phyloP scores from a whole-genome alignment of 192 early-diverging fungal species.

The Geranomyces michiganensis region DNA sequence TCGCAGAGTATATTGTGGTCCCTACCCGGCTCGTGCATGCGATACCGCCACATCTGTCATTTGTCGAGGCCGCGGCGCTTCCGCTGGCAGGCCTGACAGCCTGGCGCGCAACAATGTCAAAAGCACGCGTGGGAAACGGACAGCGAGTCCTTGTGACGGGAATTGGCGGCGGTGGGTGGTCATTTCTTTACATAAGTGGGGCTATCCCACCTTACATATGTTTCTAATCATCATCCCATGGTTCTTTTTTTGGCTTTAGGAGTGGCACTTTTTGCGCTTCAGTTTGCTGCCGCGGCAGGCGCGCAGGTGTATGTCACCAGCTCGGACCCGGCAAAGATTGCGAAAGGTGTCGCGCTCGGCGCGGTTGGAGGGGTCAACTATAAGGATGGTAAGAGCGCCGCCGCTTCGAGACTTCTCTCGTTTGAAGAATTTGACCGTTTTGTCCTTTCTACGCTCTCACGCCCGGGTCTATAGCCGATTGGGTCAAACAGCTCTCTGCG shows the following conservation, averaged over 20 bases:
- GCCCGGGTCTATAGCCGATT: slow-evolving; percentile 30
- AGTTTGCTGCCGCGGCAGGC: slow-evolving; percentile 67
- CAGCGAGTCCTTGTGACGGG: slow-evolving; percentile 69
- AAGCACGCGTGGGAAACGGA: slow-evolving; percentile 55
- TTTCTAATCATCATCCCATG: too few relatives aligned
- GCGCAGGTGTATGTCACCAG: slow-evolving; percentile 76
- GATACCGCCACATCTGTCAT: slow-evolving; percentile 62
- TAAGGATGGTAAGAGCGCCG: slow-evolving; percentile 50
- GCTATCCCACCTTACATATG: too few relatives aligned
- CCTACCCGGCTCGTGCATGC: slow-evolving; percentile 48
- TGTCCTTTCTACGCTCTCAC: slow-evolving; percentile 4
- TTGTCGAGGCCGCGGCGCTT: slow-evolving; percentile 66
- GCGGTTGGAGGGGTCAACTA: slow-evolving; percentile 74
- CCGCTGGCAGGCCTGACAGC: slow-evolving; percentile 66
- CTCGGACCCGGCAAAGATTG: slow-evolving; percentile 64
- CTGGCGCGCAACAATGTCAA: slow-evolving; percentile 64
- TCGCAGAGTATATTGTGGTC: slow-evolving; percentile 59
- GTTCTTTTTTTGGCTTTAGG: too few relatives aligned
- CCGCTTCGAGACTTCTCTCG: too few relatives aligned
- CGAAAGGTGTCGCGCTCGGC: slow-evolving; percentile 59
- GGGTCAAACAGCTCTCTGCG: slow-evolving; percentile 48
- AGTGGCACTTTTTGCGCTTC: slow-evolving; percentile 56
- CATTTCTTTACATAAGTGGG: too few relatives aligned
- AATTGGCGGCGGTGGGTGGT: slow-evolving; percentile 80
- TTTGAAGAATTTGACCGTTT: too few relatives aligned